phyloP scores from a whole-genome alignment of 495 filamentous ascomycete genomes.

The Daldinia loculata region DNA sequence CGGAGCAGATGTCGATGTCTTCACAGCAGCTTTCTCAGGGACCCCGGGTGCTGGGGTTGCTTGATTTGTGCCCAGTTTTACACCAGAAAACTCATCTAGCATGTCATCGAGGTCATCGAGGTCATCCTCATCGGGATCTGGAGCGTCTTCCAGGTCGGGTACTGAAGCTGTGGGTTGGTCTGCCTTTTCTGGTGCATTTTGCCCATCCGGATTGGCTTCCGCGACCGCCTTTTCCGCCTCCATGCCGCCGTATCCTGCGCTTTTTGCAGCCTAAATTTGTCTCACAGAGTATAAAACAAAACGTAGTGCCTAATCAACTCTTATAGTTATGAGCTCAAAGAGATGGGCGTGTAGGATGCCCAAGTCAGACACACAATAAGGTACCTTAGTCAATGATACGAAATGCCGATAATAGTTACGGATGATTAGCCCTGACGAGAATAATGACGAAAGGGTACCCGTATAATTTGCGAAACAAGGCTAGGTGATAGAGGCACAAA shows the following conservation, averaged over 20 bases:
- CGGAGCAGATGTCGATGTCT: conserved; percentile 15
- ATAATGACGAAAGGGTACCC: not conserved
- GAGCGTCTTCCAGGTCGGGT: conserved; percentile 57
- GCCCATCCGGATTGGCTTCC: conserved; percentile 20
- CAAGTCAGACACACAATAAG: conserved; percentile 1
- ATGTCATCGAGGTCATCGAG: conserved; percentile 94
- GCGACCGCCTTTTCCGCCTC: conserved; percentile 29
- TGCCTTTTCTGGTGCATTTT: conserved; percentile 14
- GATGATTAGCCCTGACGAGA: not conserved
- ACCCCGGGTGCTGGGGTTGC: conserved; percentile 50
- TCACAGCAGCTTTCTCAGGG: conserved; percentile 50
- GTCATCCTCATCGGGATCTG: conserved; percentile 85
- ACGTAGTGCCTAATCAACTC: not conserved
- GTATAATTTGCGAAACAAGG: not conserved
- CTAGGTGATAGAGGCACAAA: not conserved
- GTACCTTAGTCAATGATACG: not conserved
- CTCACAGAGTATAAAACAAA: not conserved
- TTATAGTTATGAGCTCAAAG: not conserved
- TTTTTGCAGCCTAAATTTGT: not conserved
- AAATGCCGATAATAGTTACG: no score
- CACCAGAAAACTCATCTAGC: conserved; percentile 83
- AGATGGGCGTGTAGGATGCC: conserved; percentile 4
- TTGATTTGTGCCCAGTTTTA: conserved; percentile 61
- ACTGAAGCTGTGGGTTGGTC: conserved; percentile 38
- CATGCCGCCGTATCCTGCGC: conserved; percentile 10